Evolutionary conservation across 1,284 basidiomycete species (phyloP).

Genomic region (Sanghuangporus sanghuang): DNA sequence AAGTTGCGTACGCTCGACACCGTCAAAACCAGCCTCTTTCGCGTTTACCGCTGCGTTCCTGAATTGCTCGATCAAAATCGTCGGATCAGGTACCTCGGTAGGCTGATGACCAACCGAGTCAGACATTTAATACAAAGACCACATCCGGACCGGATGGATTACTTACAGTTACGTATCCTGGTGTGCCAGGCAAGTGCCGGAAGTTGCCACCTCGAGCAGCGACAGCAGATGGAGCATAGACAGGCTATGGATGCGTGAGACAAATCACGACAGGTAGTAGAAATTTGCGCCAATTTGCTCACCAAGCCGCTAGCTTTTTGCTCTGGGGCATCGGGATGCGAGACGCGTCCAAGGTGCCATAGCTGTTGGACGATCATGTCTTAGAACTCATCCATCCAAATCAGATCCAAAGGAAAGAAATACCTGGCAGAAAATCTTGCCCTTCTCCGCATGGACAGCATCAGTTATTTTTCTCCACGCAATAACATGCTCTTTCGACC

Average conservation of each 20-base stretch:
- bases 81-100: slow-evolving; percentile 38
- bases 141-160: background rate
- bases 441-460: slow-evolving; percentile 38
- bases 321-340: slow-evolving; percentile 25
- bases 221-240: slow-evolving; percentile 36
- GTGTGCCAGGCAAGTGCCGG: slow-evolving; percentile 31
- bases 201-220: slow-evolving; percentile 35
- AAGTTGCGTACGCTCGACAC: slow-evolving; percentile 43
- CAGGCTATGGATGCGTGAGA: slow-evolving; percentile 21
- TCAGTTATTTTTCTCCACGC: slow-evolving; percentile 35
- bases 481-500: slow-evolving; percentile 28
- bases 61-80: slow-evolving; percentile 38
- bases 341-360: slow-evolving; percentile 29
- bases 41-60: slow-evolving; percentile 48
- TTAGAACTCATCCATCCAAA: background rate
- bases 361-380: background rate
- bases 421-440: slow-evolving; percentile 37
- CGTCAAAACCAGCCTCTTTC: slow-evolving; percentile 60
- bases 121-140: background rate
- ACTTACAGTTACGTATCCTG: slow-evolving; percentile 35
- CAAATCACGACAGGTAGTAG: background rate
- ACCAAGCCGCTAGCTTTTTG: slow-evolving; percentile 23
- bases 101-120: slow-evolving; percentile 27
- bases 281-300: background rate
- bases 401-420: slow-evolving; percentile 8